Percentiles rank a stretch among this genome's conserved stretches.
phyloP scores from a whole-genome alignment of 495 filamentous ascomycete species.

The Pseudevernia furfuracea region DNA sequence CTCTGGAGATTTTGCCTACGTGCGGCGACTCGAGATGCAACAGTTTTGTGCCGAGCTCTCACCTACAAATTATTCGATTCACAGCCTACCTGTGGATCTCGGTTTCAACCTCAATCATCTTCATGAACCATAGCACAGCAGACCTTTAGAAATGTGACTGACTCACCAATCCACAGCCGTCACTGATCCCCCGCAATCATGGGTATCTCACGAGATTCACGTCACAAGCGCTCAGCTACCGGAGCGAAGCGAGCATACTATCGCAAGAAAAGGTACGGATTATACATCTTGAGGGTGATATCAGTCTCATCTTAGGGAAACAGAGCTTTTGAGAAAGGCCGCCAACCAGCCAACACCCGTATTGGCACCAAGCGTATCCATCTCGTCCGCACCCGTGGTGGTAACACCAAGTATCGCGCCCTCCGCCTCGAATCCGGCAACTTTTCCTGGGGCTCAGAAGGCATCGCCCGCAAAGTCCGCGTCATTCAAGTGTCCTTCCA shows the following conservation, averaged over 20 bases:
- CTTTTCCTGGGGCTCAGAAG: constrained; percentile 98
- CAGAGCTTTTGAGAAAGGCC: constrained; percentile 99
- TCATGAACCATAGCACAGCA: neutral
- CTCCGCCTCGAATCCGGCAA: constrained; percentile 99
- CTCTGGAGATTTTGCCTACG: neutral
- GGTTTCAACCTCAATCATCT: neutral
- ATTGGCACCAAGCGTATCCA: constrained; percentile 98
- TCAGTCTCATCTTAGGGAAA: constrained; percentile 21
- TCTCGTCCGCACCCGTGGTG: constrained; percentile 95
- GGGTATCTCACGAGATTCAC: constrained; percentile 99
- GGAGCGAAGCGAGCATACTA: constrained; percentile 95
- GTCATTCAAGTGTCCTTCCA: constrained; percentile 97
- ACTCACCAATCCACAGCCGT: constrained; percentile 30
- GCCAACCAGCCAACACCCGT: constrained; percentile 98
- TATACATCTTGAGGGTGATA: constrained; percentile 14
- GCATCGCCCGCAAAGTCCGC: constrained; percentile 93
- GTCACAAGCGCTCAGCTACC: constrained; percentile 97
- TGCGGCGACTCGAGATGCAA: neutral
- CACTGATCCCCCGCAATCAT: constrained; percentile 65
- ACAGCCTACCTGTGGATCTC: neutral
- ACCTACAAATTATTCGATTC: neutral
- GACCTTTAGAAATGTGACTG: neutral
- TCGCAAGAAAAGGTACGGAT: constrained; percentile 71
- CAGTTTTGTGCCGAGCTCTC: neutral
- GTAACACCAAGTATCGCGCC: constrained; percentile 98